Base-by-base conservation (phyloP, 2,329 filamentous ascomycete species). In the Ophiostoma fasciatum region DNA sequence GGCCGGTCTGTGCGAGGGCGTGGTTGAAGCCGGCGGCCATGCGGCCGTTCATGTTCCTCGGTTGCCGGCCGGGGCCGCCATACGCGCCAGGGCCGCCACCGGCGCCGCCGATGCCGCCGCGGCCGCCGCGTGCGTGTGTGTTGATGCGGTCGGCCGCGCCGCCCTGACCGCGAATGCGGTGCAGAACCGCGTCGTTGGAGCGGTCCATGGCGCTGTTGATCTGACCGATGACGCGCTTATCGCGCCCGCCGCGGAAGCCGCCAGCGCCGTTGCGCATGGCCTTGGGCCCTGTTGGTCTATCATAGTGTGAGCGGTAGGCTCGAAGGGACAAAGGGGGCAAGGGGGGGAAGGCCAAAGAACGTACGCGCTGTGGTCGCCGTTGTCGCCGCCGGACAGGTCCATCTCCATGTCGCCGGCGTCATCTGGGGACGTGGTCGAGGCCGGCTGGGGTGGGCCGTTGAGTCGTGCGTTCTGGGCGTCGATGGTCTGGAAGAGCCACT, bases 401-500 rank as follows among this genome's bases (percentile, higher is more conserved):
- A 90, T 88, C 38, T 83, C 77, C 34, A 73, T 71, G 52, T 90
- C 82, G 7, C 28, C 28, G 9, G 27, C 21, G n/a, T n/a, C n/a
- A n/a, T n/a, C n/a, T n/a, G n/a, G n/a, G n/a, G n/a, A n/a, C n/a
- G n/a, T n/a, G n/a, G n/a, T n/a, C n/a, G n/a, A n/a, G n/a, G 33
- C 35, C 1, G 21, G 17, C 13, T 34, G 28, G 11, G 40, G 14
- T 14, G 40, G 50, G 18, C 71, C 71, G 45, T 75, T 76, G 40
- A 77, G 50, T 52, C 78, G 73, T 33, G 63, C 61, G 49, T 78
- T 74, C 42, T 90, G 63, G 11, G 61, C 45, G 31, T 79, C 73
- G 42, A 94, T 78, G 54, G 93, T 81, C 37, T 85, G 73, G 53
- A 96, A 96, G n/a, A 98, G 64, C 90, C 90, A 98, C 53, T 68